Percentiles rank a stretch among this genome's conserved stretches.
Conservation (phyloP, 441 rosid genomes). For the Adansonia grandidieri region DNA sequence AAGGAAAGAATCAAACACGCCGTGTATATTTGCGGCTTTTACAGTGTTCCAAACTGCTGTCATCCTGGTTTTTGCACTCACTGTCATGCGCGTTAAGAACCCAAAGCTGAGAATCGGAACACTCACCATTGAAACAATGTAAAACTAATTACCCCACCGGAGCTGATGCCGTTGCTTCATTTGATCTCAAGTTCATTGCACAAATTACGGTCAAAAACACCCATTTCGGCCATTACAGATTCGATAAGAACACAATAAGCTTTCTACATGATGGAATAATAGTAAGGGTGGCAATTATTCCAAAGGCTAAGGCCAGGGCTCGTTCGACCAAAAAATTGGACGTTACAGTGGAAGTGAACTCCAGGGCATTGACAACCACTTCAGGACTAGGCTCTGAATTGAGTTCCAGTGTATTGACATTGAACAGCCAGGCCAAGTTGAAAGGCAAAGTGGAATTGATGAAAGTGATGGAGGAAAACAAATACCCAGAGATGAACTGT, state of each 20-base stretch:
- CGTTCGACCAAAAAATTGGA: conserved; percentile 43
- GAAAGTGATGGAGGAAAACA: conserved; percentile 19
- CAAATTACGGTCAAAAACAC: conserved; percentile 50
- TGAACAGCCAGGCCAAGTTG: conserved; percentile 45
- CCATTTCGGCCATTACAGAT: conserved; percentile 58
- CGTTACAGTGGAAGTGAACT: conserved; percentile 33
- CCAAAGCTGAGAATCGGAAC: not conserved
- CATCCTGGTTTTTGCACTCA: conserved; percentile 16
- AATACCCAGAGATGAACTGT: conserved; percentile 14
- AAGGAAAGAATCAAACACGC: conserved; percentile 5
- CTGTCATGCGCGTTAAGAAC: conserved; percentile 16
- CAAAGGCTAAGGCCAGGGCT: conserved; percentile 39
- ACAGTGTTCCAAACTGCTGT: conserved; percentile 12
- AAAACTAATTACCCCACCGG: not conserved
- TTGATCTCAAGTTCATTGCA: conserved; percentile 43
- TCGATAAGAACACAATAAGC: conserved; percentile 28
- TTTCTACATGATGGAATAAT: conserved; percentile 33
- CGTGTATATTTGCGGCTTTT: conserved; percentile 6
- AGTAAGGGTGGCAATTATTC: conserved; percentile 43
- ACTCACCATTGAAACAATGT: not conserved
- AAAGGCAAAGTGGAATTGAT: conserved; percentile 50
- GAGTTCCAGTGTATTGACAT: conserved; percentile 44
- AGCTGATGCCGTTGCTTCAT: conserved; percentile 33
- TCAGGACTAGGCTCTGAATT: conserved; percentile 38
- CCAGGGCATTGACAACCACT: conserved; percentile 22